phyloP scores from a whole-genome alignment of 2,329 filamentous ascomycete genomes.

The Aspergillus eucalypticola region DNA sequence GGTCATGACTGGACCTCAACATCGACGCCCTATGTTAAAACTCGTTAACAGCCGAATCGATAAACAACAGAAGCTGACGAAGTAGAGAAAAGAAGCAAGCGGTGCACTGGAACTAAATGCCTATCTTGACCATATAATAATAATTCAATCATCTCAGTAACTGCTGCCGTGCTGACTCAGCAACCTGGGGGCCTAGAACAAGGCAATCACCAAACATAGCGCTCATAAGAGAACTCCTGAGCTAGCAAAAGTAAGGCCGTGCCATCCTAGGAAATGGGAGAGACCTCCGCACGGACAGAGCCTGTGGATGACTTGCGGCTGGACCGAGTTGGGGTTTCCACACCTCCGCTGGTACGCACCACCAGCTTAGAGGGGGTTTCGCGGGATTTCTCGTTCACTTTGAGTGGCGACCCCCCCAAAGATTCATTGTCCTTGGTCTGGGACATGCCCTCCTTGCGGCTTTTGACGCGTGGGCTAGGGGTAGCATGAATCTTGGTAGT shows the following conservation, averaged over 20 bases:
- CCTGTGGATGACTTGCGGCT: conserved; percentile 27
- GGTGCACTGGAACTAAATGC: neutral
- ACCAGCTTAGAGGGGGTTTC: conserved; percentile 21
- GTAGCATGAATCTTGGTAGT: conserved; percentile 32
- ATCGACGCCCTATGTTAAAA: no score
- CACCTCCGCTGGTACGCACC: conserved; percentile 22
- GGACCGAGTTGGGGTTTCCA: conserved; percentile 25
- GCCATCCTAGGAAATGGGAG: conserved; percentile 21
- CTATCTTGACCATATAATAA: conserved; percentile 9
- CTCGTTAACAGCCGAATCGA: neutral
- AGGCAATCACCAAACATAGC: conserved; percentile 22
- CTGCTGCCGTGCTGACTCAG: conserved; percentile 6
- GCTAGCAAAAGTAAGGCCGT: conserved; percentile 20
- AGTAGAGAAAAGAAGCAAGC: neutral
- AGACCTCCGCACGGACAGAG: conserved; percentile 20
- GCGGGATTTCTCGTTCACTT: conserved; percentile 21
- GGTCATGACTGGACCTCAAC: neutral
- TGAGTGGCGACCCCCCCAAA: conserved; percentile 18
- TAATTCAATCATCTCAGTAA: conserved; percentile 21
- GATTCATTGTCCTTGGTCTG: conserved; percentile 25
- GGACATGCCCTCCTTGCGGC: conserved; percentile 35
- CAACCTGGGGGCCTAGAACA: conserved; percentile 17
- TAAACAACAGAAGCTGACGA: neutral
- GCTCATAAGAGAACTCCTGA: conserved; percentile 21
- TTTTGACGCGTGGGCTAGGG: conserved; percentile 34